A percentile compares a stretch with the other conserved stretches of the same genome.
Evolutionary conservation across 805 yeast genomes (phyloP).

Genomic region (Saturnispora besseyi): DNA sequence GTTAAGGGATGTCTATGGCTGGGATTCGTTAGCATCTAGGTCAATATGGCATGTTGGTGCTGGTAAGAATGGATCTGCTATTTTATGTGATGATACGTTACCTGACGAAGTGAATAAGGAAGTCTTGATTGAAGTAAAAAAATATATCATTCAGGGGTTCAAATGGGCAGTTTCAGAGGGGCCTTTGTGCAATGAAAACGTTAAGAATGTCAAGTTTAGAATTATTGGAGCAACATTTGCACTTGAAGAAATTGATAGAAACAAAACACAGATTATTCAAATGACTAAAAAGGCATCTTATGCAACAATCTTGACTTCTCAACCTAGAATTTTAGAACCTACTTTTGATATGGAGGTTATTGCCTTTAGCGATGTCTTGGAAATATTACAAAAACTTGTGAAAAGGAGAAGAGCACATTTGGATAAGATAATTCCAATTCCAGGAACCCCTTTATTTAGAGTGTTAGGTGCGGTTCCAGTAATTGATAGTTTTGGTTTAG

Average conservation of each 20-base stretch:
- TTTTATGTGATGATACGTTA: conserved; percentile 61
- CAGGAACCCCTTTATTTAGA: conserved; percentile 61
- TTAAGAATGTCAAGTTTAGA: conserved; percentile 61
- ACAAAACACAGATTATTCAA: conserved; percentile 69
- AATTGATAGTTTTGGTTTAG: conserved; percentile 84
- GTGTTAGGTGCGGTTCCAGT: conserved; percentile 69
- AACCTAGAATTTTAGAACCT: conserved; percentile 80
- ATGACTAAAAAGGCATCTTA: conserved; percentile 79
- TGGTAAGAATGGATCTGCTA: conserved; percentile 41
- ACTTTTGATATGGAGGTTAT: conserved; percentile 51
- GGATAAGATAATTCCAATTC: conserved; percentile 41
- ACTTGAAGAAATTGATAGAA: conserved; percentile 37
- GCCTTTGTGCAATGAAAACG: conserved; percentile 83
- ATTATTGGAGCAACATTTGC: conserved; percentile 54
- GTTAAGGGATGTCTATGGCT: conserved; percentile 49
- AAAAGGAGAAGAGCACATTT: conserved; percentile 63
- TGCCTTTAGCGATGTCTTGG: conserved; percentile 35
- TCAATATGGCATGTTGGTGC: conserved; percentile 76
- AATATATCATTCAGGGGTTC: conserved; percentile 66
- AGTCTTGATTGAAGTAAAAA: conserved; percentile 36
- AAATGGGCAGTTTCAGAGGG: conserved; percentile 79
- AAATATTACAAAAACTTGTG: conserved; percentile 30
- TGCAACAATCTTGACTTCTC: conserved; percentile 66
- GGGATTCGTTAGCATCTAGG: conserved; percentile 81
- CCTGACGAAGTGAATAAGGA: conserved; percentile 59